Evolutionary conservation across 2,329 filamentous ascomycete species (phyloP), one percentile per base, ranked within the genome.

Genomic region (Cordyceps sp.): DNA sequence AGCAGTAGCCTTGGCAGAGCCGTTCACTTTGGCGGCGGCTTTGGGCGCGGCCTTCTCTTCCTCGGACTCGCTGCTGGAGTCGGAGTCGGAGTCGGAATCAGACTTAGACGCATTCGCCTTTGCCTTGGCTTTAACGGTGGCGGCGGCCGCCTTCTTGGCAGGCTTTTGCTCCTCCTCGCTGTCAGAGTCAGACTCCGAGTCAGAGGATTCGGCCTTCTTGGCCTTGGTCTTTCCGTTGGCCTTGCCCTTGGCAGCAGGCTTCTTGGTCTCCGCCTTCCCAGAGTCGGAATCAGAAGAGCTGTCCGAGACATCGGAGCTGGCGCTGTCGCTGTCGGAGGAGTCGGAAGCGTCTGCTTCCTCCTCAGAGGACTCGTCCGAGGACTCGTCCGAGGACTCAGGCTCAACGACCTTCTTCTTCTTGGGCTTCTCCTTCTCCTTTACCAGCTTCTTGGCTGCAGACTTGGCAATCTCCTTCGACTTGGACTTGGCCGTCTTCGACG

Each of bases 401-500:
- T 62, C 56, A 30, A 45, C 45, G 20, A 55, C 53, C 50, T 63
- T 61, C 48, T 62, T 58, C 43, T 50, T 53, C 56, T 66, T 68
- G 32, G 52, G 49, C 44, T 61, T 59, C 42, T 61, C 61, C 45
- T 55, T 53, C 47, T 59, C 58, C 43, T 54, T 54, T 21, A 45
- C 43, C 33, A 59, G 45, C 42, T 61, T 60, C 56, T 70, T 70
- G 42, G 61, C 52, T 36, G 66, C 59, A 37, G 64, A 60, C 66
- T 80, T 79, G 45, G 73, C 73, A 16, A 70, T 64, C 65, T 79
- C 34, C 55, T 71, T 70, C 43, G 60, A 52, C 37, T 66, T 59
- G 36, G 64, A 60, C 66, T 80, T 79, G 44, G 73, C 72, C 19
- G 71, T 65, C 66, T 79, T 58, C 38, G 69, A 62, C 33, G 73